Evolutionary conservation across 805 yeast species (phyloP).

Genomic region (Candida anglica): DNA sequence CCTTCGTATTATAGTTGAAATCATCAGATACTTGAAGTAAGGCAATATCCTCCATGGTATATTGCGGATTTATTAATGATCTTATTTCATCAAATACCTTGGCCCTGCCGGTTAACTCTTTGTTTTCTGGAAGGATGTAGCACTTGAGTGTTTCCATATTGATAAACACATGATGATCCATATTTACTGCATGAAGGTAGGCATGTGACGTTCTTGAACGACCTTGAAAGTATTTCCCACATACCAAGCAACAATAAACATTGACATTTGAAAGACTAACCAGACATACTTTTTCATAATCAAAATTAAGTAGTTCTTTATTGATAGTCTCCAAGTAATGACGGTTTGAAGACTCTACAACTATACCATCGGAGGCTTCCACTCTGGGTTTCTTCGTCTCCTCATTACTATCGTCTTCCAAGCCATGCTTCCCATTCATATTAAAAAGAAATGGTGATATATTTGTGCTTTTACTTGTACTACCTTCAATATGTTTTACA

Average conservation of each 20-base stretch:
- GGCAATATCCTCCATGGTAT: slow-evolving; percentile 13
- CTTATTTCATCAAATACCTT: slow-evolving; percentile 48
- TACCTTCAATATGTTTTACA: background rate
- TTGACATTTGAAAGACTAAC: slow-evolving; percentile 57
- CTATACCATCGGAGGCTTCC: too few relatives aligned
- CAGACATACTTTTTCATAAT: slow-evolving; percentile 62
- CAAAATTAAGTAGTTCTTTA: slow-evolving; percentile 55
- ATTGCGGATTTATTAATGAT: slow-evolving; percentile 50
- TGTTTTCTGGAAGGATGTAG: slow-evolving; percentile 62
- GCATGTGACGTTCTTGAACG: slow-evolving; percentile 62
- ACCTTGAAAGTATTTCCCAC: slow-evolving; percentile 75
- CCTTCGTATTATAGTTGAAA: slow-evolving; percentile 5
- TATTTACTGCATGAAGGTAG: slow-evolving; percentile 60
- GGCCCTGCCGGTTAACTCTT: slow-evolving; percentile 22
- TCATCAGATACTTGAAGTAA: background rate
- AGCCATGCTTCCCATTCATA: too few relatives aligned
- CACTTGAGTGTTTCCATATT: slow-evolving; percentile 47
- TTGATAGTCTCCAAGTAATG: slow-evolving; percentile 41
- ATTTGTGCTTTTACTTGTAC: background rate
- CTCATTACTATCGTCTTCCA: too few relatives aligned
- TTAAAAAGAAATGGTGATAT: background rate
- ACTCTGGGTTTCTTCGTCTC: too few relatives aligned
- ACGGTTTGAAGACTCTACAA: too few relatives aligned
- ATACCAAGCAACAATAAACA: slow-evolving; percentile 67
- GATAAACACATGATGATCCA: slow-evolving; percentile 60